Conservation (phyloP, 2,329 filamentous ascomycete genomes). For the Whalleya microplaca region DNA sequence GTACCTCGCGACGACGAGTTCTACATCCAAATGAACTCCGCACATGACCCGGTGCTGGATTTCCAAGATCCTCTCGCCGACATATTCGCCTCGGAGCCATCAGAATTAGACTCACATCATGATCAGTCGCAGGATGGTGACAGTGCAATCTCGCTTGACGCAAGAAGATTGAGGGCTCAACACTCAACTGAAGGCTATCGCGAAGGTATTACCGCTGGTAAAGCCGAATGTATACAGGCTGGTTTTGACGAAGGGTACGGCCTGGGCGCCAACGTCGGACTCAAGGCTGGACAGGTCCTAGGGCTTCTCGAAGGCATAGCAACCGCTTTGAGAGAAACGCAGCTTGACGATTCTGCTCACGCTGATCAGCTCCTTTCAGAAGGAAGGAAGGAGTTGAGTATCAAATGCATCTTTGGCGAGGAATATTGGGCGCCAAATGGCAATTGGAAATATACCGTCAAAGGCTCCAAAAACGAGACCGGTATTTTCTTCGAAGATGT, state of each 20-base stretch:
- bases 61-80: conserved; percentile 17
- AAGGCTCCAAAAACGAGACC: conserved; percentile 32
- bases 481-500: conserved; percentile 58
- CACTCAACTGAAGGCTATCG: conserved; percentile 89
- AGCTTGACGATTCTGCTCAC: conserved; percentile 27
- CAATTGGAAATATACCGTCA: conserved; percentile 68
- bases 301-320: conserved; percentile 77
- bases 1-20: conserved; percentile 19
- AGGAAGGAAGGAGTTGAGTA: conserved; percentile 63
- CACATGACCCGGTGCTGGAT: neutral
- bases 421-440: conserved; percentile 73
- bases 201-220: conserved; percentile 79
- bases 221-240: conserved; percentile 75
- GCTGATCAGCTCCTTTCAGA: conserved; percentile 44
- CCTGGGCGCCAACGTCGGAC: conserved; percentile 79
- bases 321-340: conserved; percentile 47
- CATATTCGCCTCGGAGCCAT: conserved; percentile 18
- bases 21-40: conserved; percentile 12
- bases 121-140: conserved; percentile 1
- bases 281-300: conserved; percentile 73
- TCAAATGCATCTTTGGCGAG: conserved; percentile 64
- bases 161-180: conserved; percentile 72
- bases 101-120: conserved; percentile 3
- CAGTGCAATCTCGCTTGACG: conserved; percentile 59
- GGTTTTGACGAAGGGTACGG: conserved; percentile 93